Percentiles rank a stretch among this genome's conserved stretches.
phyloP scores from a whole-genome alignment of 768 basidiomycete species.

The Leccinum olivaceopallidum region DNA sequence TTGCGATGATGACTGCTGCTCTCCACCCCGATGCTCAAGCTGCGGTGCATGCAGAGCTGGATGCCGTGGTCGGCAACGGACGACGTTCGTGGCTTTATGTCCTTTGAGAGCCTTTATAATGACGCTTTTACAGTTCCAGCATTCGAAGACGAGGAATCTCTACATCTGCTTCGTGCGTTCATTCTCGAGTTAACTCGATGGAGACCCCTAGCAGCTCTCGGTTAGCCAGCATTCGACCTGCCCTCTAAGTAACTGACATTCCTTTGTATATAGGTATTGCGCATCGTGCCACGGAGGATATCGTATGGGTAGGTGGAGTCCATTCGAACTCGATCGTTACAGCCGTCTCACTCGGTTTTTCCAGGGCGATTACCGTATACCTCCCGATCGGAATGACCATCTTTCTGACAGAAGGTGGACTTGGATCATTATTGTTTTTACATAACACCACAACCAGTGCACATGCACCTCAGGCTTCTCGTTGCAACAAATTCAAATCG shows the following conservation, averaged over 20 bases:
- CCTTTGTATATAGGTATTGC: slow-evolving; percentile 1
- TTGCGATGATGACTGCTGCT: slow-evolving; percentile 49
- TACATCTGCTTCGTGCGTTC: slow-evolving; percentile 36
- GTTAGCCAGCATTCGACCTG: slow-evolving; percentile 6
- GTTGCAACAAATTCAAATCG: neutral
- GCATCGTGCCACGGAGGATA: slow-evolving; percentile 20
- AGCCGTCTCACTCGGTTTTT: neutral
- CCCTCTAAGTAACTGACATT: too few species aligned
- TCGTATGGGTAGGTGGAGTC: slow-evolving; percentile 17
- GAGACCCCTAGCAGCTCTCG: slow-evolving; percentile 29
- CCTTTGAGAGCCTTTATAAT: neutral
- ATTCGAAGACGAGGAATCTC: slow-evolving; percentile 32
- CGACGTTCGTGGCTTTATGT: slow-evolving; percentile 6
- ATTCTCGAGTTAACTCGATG: slow-evolving; percentile 37
- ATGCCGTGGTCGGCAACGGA: slow-evolving; percentile 43
- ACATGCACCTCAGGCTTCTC: neutral
- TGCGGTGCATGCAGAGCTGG: slow-evolving; percentile 53
- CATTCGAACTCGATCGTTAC: neutral
- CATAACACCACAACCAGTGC: neutral
- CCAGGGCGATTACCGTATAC: slow-evolving; percentile 19
- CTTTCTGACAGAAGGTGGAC: neutral
- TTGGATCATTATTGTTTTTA: neutral
- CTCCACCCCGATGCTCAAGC: slow-evolving; percentile 49
- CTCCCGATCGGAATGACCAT: neutral
- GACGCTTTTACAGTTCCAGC: slow-evolving; percentile 31